Evolutionary conservation across 2,329 filamentous ascomycete genomes (phyloP), one percentile per base, ranked within the genome.

Genomic region (Fusarium redolens): DNA sequence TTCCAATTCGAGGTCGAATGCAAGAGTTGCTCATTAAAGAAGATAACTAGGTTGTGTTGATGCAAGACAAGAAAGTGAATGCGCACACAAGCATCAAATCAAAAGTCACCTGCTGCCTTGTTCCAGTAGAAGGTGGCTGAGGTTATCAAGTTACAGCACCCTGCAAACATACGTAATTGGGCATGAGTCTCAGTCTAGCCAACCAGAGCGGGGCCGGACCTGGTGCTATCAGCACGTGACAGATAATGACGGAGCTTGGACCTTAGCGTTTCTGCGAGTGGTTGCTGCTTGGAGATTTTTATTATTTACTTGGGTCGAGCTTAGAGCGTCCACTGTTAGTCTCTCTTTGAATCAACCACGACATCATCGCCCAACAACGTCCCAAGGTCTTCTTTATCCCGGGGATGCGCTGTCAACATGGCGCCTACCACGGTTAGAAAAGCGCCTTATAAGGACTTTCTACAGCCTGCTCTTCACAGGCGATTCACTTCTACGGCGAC

Each of bases 401-500:
- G 83, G 84, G 78, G 81, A 86, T 86, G 84, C 80, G 78, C 82
- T 80, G 82, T 81, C 77, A 84, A 79, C 55, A 90, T 90, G 87
- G 84, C 87, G 77, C 81, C 80, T 78, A 82, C 83, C 79, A 85
- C 83, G 80, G 87, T 85, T 84, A 90, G 86, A 86, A 88, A 81
- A 79, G 84, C 85, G 78, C 86, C 88, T 54, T 97, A 97, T 83
- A 92, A 94, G 86, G 94, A 97, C 84, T 97, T 97, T 82, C 85
- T 98, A 75, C 97, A 96, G 69, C 95, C 96, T 55, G 92, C 93
- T 58, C 86, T 98, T 72, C 96, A 98, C 82, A 89, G 93, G 78
- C 90, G 95, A 78, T 98, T 98, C 83, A 92, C 92, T 54, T 91
- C 91, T 71, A 94, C 94, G 17, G 92, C 92, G 52, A 87, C 89